Percentiles rank a stretch among this genome's conserved stretches.
Conservation (phyloP, 129 eudicot species). For the Flaveria robusta region DNA sequence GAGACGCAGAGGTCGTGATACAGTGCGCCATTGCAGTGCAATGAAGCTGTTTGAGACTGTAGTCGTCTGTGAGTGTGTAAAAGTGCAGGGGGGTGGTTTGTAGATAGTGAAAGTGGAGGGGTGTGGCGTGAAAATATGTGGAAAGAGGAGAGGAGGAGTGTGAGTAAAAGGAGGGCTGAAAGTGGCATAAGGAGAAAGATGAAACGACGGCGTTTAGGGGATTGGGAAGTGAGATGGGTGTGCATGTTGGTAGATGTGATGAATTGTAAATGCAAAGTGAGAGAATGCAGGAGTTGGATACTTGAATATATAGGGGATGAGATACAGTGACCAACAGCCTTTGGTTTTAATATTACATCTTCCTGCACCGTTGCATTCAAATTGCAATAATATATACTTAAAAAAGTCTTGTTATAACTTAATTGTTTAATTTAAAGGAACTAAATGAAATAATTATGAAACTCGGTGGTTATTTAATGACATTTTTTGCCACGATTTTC, state of each 20-base stretch:
- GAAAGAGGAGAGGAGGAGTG: constrained; percentile 29
- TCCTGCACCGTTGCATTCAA: constrained; percentile 3
- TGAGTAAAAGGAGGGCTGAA: constrained; percentile 40
- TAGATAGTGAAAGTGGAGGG: constrained; percentile 29
- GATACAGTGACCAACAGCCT: not conserved
- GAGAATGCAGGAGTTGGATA: not conserved
- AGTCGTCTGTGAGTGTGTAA: constrained; percentile 49
- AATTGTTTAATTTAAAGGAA: too few species aligned
- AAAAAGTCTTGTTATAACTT: not conserved
- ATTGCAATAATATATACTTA: not conserved
- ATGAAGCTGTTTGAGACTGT: constrained; percentile 48
- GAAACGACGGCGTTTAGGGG: constrained; percentile 39
- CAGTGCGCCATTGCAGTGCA: constrained; percentile 65
- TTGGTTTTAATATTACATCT: constrained; percentile 8
- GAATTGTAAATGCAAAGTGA: constrained; percentile 29
- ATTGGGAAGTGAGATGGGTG: constrained; percentile 11
- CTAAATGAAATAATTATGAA: too few species aligned
- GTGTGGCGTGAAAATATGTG: constrained; percentile 21
- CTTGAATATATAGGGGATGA: constrained; percentile 24
- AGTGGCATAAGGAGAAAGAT: constrained; percentile 34
- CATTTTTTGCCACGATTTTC: too few species aligned
- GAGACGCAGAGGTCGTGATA: constrained; percentile 72
- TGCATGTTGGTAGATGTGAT: constrained; percentile 37
- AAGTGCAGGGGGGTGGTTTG: constrained; percentile 15
- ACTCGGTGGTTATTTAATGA: too few species aligned